These are phyloP conservation scores for Punica granatum DNA, from an alignment of 345 rosid genomes.

Conservation along the genomic window DNA sequence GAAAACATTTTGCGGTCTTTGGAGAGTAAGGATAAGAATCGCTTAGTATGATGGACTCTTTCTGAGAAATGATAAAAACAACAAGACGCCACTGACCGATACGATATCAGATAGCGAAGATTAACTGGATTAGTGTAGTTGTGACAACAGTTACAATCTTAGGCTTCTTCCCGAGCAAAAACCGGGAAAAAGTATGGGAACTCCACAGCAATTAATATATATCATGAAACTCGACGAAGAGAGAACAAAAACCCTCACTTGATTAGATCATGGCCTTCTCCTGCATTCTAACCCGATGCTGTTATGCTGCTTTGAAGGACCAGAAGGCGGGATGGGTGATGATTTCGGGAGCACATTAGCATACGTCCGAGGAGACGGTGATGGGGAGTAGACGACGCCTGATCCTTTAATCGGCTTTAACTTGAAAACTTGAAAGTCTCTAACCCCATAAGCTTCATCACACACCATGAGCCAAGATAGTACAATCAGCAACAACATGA, in stretches of 20 bases:
- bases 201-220: too few relatives aligned
- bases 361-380: slow-evolving; percentile 16
- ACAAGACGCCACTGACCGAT: too few relatives aligned
- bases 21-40: not conserved
- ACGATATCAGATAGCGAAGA: too few relatives aligned
- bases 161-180: too few relatives aligned
- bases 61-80: too few relatives aligned
- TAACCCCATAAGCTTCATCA: slow-evolving; percentile 16
- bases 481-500: not conserved
- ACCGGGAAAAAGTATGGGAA: too few relatives aligned
- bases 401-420: slow-evolving; percentile 14
- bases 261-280: not conserved
- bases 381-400: slow-evolving; percentile 1
- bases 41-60: not conserved
- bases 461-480: not conserved
- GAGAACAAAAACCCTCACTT: too few relatives aligned
- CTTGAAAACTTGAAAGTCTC: slow-evolving; percentile 19
- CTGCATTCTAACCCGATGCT: slow-evolving; percentile 22
- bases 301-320: slow-evolving; percentile 66
- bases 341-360: slow-evolving; percentile 48
- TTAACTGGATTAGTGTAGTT: too few relatives aligned
- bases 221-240: too few relatives aligned
- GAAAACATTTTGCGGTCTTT: too few relatives aligned
- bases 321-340: slow-evolving; percentile 58
- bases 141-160: too few relatives aligned